These are phyloP conservation scores for Cordyceps fumosorosea DNA, from an alignment of 2,329 filamentous ascomycete genomes.

Conservation along the genomic window DNA sequence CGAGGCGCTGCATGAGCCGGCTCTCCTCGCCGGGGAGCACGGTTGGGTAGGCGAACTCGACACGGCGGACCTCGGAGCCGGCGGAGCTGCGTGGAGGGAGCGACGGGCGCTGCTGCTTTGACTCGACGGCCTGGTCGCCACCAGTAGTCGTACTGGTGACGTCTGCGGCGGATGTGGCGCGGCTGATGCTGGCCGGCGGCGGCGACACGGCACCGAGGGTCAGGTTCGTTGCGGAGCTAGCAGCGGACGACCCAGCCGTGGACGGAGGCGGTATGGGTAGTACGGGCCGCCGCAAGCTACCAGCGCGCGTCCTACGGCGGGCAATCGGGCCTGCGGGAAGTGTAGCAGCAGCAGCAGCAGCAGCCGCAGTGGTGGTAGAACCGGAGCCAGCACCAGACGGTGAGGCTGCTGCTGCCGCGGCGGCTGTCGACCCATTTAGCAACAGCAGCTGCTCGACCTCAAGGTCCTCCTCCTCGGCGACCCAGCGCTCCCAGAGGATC, in stretches of 20 bases:
- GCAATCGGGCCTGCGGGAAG: constrained; percentile 11
- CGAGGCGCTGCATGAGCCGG: constrained; percentile 50
- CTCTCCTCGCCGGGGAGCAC: constrained; percentile 29
- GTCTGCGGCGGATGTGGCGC: not conserved
- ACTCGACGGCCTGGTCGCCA: not conserved
- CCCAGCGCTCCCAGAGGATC: constrained; percentile 88
- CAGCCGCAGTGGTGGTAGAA: not conserved
- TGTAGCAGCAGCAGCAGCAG: not conserved
- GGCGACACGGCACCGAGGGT: constrained; percentile 8
- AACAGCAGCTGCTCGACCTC: constrained; percentile 32
- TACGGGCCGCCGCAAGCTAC: constrained; percentile 30
- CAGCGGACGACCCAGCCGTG: constrained; percentile 27
- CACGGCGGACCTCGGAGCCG: not conserved
- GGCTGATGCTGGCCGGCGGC: not conserved
- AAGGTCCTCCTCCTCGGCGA: constrained; percentile 59
- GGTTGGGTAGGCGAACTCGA: constrained; percentile 13
- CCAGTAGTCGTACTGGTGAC: not conserved
- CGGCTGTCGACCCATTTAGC: constrained; percentile 11
- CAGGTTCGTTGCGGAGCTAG: constrained; percentile 43
- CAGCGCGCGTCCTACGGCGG: constrained; percentile 29
- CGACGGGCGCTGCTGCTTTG: not conserved
- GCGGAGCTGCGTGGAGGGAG: not conserved
- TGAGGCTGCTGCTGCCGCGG: constrained; percentile 25
- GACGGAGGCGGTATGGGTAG: constrained; percentile 18
- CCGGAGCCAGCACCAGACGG: not conserved